Evolutionary conservation across 306 rosid genomes (phyloP), one percentile per base, ranked within the genome.

Genomic region (Styphnolobium japonicum): DNA sequence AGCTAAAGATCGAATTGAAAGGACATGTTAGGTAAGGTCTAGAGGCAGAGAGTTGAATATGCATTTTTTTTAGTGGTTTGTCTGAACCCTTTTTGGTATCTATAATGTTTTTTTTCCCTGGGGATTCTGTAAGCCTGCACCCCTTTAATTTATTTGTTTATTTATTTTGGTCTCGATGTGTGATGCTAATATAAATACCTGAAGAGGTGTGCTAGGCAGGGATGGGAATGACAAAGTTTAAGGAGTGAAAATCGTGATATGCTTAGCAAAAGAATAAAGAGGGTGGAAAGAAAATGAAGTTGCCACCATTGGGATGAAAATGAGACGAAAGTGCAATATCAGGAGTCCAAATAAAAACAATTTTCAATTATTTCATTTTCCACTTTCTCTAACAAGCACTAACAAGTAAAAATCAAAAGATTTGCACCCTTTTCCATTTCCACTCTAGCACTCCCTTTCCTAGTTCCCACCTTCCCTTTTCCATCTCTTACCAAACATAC

Each of bases 251-350:
- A 63, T 77, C 55, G 77, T 57, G 57, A 31, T 49, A 51, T 51
- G 73, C 53, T 75, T 7, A 29, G 52, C 57, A 75, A 75, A 76
- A 69, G 45, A 39, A 73, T 52, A 40, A 73, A 68, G 53, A 46
- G 36, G 72, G 58, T 51, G 52, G 23, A 51, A 82, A 82, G 73
- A 70, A 75, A 60, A 76, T 76, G 69, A 49, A 61, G 69, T 75
- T 70, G 36, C 31, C 33, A 43, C 49, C 22, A 42, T 22, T 61
- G 55, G 53, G 64, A 15, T 51, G 52, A 45, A 48, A 48, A 82
- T 49, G 60, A 68, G 22, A 37, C 22, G 40, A 82, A 82, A 37
- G 82, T 69, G 67, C 65, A 65, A 22, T 12, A 18, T 82, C 23
- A 23, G 68, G 7, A 42, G 52, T 63, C 70, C 79, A 82, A 62